Evolutionary conservation across 2,329 filamentous ascomycete genomes (phyloP).

Genomic region (Pseudocercospora ulei): DNA sequence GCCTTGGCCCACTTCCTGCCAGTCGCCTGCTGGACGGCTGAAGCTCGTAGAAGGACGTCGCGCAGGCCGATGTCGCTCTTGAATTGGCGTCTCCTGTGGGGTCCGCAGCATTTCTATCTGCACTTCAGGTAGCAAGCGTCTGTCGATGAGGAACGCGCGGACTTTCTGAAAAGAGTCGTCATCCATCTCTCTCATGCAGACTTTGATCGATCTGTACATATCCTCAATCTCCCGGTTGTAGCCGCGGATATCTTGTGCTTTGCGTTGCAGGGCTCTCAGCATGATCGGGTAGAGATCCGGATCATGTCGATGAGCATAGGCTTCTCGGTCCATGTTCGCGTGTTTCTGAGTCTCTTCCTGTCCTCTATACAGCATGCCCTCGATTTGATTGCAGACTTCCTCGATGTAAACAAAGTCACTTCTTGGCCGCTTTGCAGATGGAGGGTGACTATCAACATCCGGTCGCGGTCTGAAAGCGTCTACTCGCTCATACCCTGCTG

Average conservation of each 20-base stretch:
- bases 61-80: background rate
- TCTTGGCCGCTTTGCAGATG: background rate
- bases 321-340: constrained; percentile 16
- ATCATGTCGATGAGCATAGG: constrained; percentile 11
- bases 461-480: background rate
- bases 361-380: constrained; percentile 8
- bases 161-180: constrained; percentile 9
- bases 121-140: constrained; percentile 13
- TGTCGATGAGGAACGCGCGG: constrained; percentile 9
- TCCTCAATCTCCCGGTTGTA: constrained; percentile 11
- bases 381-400: constrained; percentile 16
- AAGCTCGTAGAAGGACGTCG: background rate
- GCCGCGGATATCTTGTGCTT: constrained; percentile 12
- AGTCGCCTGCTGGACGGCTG: constrained; percentile 1
- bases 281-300: constrained; percentile 14
- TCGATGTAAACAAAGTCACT: constrained; percentile 18
- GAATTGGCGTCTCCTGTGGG: constrained; percentile 7
- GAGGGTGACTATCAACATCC: background rate
- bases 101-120: constrained; percentile 12
- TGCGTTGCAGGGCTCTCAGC: constrained; percentile 10
- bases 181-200: constrained; percentile 14
- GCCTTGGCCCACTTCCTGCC: constrained; percentile 15
- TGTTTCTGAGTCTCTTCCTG: constrained; percentile 14
- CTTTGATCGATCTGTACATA: constrained; percentile 13
- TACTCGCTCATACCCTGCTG: background rate